Evolutionary conservation across 1,284 basidiomycete genomes (phyloP).

Genomic region (Tilletia indica): DNA sequence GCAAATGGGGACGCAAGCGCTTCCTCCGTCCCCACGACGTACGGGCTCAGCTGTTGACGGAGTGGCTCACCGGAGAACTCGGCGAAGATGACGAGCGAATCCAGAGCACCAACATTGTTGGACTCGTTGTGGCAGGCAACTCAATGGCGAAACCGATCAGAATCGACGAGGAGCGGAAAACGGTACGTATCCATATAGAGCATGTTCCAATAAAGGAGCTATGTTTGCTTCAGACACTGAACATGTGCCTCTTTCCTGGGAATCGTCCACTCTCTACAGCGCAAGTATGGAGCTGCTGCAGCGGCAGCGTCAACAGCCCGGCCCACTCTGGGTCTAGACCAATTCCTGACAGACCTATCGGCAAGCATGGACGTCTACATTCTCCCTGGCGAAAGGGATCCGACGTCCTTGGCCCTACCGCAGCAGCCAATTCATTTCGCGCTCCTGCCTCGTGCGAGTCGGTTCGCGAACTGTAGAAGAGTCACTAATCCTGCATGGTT

Average conservation of each 20-base stretch:
- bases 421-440: slow-evolving; percentile 89
- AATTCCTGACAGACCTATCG: slow-evolving; percentile 71
- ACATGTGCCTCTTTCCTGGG: background rate
- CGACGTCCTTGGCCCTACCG: slow-evolving; percentile 81
- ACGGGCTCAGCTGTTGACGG: slow-evolving; percentile 56
- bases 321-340: slow-evolving; percentile 64
- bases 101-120: slow-evolving; percentile 10
- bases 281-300: slow-evolving; percentile 12
- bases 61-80: slow-evolving; percentile 81
- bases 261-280: background rate
- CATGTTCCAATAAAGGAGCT: background rate
- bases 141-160: slow-evolving; percentile 67
- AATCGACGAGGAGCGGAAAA: slow-evolving; percentile 56
- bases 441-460: slow-evolving; percentile 71
- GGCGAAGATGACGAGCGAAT: slow-evolving; percentile 15
- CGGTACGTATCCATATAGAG: background rate
- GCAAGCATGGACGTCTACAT: slow-evolving; percentile 61
- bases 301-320: slow-evolving; percentile 4
- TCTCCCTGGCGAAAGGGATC: slow-evolving; percentile 82
- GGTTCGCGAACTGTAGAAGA: slow-evolving; percentile 68
- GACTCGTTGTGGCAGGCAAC: slow-evolving; percentile 76
- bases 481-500: slow-evolving; percentile 91
- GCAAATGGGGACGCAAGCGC: background rate
- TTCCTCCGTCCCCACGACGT: background rate
- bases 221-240: background rate